phyloP scores from a whole-genome alignment of 2,329 filamentous ascomycete genomes.

The Dactylellina drechsleri region DNA sequence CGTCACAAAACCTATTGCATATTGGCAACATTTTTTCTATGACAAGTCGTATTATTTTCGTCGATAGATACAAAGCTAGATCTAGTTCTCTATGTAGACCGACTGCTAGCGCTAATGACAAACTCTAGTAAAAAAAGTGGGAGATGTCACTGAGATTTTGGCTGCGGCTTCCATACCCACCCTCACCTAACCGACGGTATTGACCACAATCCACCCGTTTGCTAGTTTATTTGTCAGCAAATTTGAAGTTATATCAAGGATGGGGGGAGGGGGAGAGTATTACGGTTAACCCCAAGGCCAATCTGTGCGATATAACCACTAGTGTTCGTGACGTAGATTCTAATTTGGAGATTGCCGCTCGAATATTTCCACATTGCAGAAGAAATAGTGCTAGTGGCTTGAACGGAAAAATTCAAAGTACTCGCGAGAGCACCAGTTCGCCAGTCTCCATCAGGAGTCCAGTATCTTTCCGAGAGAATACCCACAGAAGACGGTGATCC shows the following conservation, averaged over 20 bases:
- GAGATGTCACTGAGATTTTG: no score
- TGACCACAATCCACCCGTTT: conserved; percentile 3
- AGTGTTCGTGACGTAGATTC: conserved; percentile 17
- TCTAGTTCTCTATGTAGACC: no score
- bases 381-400: conserved; percentile 4
- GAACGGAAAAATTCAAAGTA: background rate
- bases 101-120: no score
- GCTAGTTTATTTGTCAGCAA: conserved; percentile 9
- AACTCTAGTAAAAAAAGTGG: no score
- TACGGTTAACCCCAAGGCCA: conserved; percentile 10
- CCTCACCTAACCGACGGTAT: background rate
- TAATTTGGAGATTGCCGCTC: conserved; percentile 3
- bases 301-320: conserved; percentile 12
- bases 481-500: conserved; percentile 2
- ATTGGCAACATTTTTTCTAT: no score
- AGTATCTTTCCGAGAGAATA: conserved; percentile 19
- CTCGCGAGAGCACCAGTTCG: background rate
- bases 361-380: conserved; percentile 6
- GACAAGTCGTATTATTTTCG: no score
- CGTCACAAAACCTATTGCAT: no score
- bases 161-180: no score
- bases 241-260: background rate
- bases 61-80: no score
- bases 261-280: background rate
- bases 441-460: conserved; percentile 11